Base-by-base conservation (phyloP, 495 filamentous ascomycete genomes). In the Aspergillus conjunctus region DNA sequence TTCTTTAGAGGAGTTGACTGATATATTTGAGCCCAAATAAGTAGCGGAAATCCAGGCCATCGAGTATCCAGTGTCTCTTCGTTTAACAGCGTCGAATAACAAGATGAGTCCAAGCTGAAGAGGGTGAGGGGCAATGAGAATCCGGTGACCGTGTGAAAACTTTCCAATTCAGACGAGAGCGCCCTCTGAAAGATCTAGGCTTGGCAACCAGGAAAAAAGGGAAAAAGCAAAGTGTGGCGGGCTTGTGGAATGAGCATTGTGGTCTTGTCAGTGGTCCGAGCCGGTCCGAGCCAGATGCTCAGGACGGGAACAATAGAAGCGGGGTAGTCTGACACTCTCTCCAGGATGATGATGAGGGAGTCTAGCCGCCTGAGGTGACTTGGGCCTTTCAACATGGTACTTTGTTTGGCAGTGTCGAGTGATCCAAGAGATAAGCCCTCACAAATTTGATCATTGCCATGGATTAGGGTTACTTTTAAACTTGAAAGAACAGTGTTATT, bases 81-180 rank as follows among this genome's bases (percentile, higher is more conserved):
- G 26, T 5, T 5, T 26, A 26, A 5, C 37, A 12, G 39, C 10
- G 10, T 17, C 39, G 5, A 5, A 26, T 26, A 26, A 2, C 2
- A 26, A 26, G 26, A 26, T 26, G 26, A 26, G 26, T 5, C 26
- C 26, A 26, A 2, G 26, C 5, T 26, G 26, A 26, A 26, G 26
- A 26, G 26, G 26, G 46, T 53, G 58, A 59, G 54, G 51, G 43
- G 55, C 37, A 45, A 49, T 61, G 53, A 68, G 56, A 71, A 70
- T 72, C 69, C 64, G 71, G 68, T 71, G 68, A 70, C 71, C 68
- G 69, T 61, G 62, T 66, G 61, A 67, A 61, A 65, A 63, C 65
- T 70, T 64, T 68, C 71, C 67, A 65, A 62, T 41, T 66, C 66
- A 51, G 41, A 59, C 44, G 41, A 53, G 46, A 56, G 21, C 17